Evolutionary conservation across 495 filamentous ascomycete genomes (phyloP), one percentile per base, ranked within the genome.

Genomic region (Podospora comata): DNA sequence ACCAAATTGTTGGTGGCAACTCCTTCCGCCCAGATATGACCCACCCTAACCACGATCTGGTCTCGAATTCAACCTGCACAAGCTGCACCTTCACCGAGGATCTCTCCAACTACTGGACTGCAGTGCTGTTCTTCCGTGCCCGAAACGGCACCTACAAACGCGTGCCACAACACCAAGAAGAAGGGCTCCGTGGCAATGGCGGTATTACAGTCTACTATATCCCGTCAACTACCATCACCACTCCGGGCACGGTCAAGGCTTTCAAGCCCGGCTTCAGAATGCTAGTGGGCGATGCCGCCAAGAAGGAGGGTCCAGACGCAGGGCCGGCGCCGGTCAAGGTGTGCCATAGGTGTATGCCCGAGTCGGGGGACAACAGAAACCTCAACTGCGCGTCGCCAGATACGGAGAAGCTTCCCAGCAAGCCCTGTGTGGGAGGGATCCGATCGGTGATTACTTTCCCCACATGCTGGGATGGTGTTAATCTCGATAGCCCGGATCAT

Each of bases 181-280:
- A 75, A 13, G 80, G 79, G 4, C 72, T 84, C 48, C 70, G 72
- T 28, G 77, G 77, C 63, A 62, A 79, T 34, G 81, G 75, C 23
- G 81, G 81, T 2, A 78, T 83, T 62, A 82, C 81, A 9, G 76
- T 84, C 20, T 84, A 84, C 70, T 84, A 84, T 73, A 83, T 83
- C 72, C 79, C 79, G 11, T 78, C 80, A 2, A 82, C 82, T 68
- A 75, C 79, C 68, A 69, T 73, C 20, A 77, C 60, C 60, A 72
- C 74, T 60, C 16, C 16, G 5, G 18, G 20, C 16, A 80, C 74
- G 62, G 78, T 84, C 44, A 85, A 80, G 5, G 82, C 79, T 28
- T 85, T 85, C 75, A 76, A 75, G 57, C 73, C 78, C 32, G 75
- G 77, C 56, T 81, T 81, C 74, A 75, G 79, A 23, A 81, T 81